These are phyloP conservation scores for Chenopodium suecicum DNA, from an alignment of 148 eudicot genomes.

Conservation along the genomic window DNA sequence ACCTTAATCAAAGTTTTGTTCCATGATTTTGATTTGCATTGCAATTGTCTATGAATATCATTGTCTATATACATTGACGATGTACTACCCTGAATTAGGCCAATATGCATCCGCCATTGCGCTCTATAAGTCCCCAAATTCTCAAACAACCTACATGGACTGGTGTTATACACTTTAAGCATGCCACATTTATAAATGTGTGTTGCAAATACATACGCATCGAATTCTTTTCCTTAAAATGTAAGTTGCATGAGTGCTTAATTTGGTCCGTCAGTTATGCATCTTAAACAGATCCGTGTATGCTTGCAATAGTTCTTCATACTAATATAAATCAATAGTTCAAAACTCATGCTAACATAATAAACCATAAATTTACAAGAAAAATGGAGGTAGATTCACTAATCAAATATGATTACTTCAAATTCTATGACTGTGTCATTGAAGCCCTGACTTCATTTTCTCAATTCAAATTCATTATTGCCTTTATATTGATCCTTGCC, in stretches of 20 bases:
- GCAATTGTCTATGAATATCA: no score
- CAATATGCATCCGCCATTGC: not conserved
- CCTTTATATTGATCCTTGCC: constrained; percentile 14
- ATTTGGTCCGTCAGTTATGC: constrained; percentile 17
- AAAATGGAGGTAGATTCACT: constrained; percentile 25
- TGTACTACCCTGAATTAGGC: no score
- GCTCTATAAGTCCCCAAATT: not conserved
- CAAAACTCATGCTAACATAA: not conserved
- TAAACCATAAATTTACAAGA: not conserved
- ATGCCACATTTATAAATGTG: not conserved
- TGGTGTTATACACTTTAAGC: no score
- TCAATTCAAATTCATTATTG: constrained; percentile 16
- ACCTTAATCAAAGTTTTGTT: no score
- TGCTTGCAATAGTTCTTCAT: not conserved
- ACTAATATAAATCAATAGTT: constrained; percentile 18
- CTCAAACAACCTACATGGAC: no score
- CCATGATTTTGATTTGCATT: no score
- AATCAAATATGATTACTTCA: constrained; percentile 21
- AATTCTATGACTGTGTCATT: not conserved
- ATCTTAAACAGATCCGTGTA: constrained; percentile 17
- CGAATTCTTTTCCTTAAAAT: not conserved
- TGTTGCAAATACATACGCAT: constrained; percentile 1
- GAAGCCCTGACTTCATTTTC: constrained; percentile 4
- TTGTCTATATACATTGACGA: no score
- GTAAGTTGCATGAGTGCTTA: constrained; percentile 22